These are phyloP conservation scores for Trametes villosa DNA, from an alignment of 768 basidiomycete genomes.

Conservation along the genomic window DNA sequence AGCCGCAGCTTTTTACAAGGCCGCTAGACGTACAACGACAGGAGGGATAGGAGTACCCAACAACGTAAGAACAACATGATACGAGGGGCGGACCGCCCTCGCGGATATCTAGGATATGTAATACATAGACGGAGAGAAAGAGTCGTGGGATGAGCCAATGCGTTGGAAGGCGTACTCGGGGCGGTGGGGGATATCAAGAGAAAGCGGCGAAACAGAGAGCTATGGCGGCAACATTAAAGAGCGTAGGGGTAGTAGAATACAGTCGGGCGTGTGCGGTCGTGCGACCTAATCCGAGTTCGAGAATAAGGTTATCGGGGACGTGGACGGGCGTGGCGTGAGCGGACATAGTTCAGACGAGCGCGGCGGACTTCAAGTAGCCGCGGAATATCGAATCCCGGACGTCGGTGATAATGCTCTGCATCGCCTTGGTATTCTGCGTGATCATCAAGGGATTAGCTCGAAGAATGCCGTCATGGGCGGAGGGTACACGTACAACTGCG, in stretches of 20 bases:
- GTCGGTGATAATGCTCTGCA: conserved; percentile 82
- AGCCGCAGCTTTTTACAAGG: conserved; percentile 8
- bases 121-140: conserved; percentile 10
- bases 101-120: conserved; percentile 16
- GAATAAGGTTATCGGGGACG: conserved; percentile 16
- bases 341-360: conserved; percentile 35
- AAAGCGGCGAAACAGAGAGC: not conserved
- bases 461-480: not conserved
- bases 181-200: not conserved
- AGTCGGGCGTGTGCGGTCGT: conserved; percentile 9
- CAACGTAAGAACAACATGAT: conserved; percentile 6
- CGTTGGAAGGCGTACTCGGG: not conserved
- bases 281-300: not conserved
- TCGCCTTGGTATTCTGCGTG: conserved; percentile 77
- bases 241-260: conserved; percentile 11
- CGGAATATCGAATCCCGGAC: conserved; percentile 45
- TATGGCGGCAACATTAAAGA: conserved; percentile 13
- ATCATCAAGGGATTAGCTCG: not conserved
- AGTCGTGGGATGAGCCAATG: conserved; percentile 6
- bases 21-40: conserved; percentile 11
- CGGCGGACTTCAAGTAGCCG: conserved; percentile 41
- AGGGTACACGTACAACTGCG: conserved; percentile 60
- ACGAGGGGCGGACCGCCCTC: not conserved
- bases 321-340: not conserved
- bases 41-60: conserved; percentile 7